phyloP scores from a whole-genome alignment of 129 eudicot species.

The Erigeron canadensis region DNA sequence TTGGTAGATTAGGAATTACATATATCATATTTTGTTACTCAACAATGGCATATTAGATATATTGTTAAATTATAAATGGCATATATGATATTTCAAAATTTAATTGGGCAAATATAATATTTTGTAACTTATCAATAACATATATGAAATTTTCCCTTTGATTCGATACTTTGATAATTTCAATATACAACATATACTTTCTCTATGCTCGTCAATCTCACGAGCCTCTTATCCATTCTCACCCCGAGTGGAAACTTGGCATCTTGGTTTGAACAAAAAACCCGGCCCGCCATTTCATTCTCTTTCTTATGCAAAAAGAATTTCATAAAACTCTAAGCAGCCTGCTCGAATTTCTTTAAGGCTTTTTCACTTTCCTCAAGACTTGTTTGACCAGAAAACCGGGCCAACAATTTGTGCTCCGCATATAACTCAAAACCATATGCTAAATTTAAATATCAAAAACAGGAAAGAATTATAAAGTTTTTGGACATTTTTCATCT shows the following conservation, averaged over 20 bases:
- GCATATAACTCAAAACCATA: constrained; percentile 17
- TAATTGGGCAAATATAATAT: no score
- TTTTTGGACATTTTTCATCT: no score
- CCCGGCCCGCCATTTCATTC: no score
- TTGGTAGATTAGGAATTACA: no score
- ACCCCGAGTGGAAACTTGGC: constrained; percentile 62
- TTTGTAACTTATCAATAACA: no score
- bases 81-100: no score
- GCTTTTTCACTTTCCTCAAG: constrained; percentile 61
- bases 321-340: constrained; percentile 37
- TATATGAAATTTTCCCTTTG: no score
- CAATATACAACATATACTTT: neutral
- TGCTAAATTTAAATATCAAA: neutral
- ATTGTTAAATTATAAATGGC: no score
- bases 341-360: constrained; percentile 48
- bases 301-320: no score
- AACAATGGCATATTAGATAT: no score
- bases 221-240: constrained; percentile 12
- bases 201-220: neutral
- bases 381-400: constrained; percentile 55
- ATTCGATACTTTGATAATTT: neutral
- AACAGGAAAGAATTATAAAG: no score
- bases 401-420: constrained; percentile 65
- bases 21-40: no score
- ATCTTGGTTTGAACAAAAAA: constrained; percentile 48